Evolutionary conservation across 2,329 filamentous ascomycete genomes (phyloP).

Genomic region (Penicillium sp.): DNA sequence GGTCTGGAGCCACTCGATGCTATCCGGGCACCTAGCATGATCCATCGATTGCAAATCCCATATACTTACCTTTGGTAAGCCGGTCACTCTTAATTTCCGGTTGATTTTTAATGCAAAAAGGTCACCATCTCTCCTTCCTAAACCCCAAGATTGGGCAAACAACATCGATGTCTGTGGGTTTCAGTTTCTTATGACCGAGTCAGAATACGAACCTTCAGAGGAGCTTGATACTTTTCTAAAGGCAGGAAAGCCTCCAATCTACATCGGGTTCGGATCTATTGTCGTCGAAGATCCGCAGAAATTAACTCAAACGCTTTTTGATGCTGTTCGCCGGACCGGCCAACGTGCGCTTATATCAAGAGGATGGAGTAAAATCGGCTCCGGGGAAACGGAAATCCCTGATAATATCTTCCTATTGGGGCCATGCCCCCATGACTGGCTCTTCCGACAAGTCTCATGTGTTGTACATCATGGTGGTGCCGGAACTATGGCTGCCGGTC

Average conservation of each 20-base stretch:
- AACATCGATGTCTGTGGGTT: conserved; percentile 72
- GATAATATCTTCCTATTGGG: conserved; percentile 75
- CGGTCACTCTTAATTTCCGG: background rate
- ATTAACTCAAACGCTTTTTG: conserved; percentile 68
- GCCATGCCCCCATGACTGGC: conserved; percentile 82
- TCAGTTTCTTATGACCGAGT: conserved; percentile 69
- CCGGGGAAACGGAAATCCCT: conserved; percentile 69
- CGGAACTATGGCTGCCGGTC: no score
- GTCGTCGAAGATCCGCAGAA: conserved; percentile 71
- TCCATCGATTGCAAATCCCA: conserved; percentile 66
- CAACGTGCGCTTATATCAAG: conserved; percentile 78
- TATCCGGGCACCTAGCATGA: conserved; percentile 76
- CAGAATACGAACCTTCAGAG: conserved; percentile 61
- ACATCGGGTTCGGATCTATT: conserved; percentile 78
- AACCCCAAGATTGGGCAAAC: conserved; percentile 71
- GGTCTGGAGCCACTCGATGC: conserved; percentile 73
- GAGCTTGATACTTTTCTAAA: conserved; percentile 65
- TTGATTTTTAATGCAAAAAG: conserved; percentile 27
- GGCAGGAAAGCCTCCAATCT: conserved; percentile 67
- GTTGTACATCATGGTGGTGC: no score
- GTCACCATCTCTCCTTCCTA: conserved; percentile 71
- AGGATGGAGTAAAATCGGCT: conserved; percentile 67
- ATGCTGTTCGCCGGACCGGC: conserved; percentile 64
- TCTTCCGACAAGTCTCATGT: conserved; percentile 73
- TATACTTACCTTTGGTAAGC: background rate